Evolutionary conservation across 306 rosid genomes (phyloP).

Genomic region (Clitoria ternatea): DNA sequence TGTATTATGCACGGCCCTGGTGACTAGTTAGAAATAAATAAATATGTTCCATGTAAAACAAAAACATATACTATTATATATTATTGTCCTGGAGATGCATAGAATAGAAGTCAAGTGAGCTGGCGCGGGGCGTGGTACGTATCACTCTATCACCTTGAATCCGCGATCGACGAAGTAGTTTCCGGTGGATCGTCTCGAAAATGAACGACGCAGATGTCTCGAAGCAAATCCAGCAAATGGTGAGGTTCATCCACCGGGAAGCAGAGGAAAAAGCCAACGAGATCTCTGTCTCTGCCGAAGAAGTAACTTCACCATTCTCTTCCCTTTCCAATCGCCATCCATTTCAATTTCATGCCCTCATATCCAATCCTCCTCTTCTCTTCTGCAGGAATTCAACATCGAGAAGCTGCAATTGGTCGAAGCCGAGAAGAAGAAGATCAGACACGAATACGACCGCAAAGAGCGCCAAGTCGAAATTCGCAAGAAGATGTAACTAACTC

Average conservation of each 20-base stretch:
- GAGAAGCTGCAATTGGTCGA: slow-evolving; percentile 94
- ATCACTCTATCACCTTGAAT: not conserved
- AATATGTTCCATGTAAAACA: not conserved
- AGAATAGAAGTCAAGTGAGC: not conserved
- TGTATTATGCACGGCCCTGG: too few species aligned
- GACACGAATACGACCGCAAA: slow-evolving; percentile 91
- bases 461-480: slow-evolving; percentile 93
- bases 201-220: slow-evolving; percentile 98
- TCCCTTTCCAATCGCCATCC: not conserved
- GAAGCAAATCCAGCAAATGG: slow-evolving; percentile 99
- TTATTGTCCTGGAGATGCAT: not conserved
- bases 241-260: slow-evolving; percentile 87
- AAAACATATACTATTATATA: not conserved
- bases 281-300: slow-evolving; percentile 95
- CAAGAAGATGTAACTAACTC: slow-evolving; percentile 68
- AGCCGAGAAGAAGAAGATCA: slow-evolving; percentile 96
- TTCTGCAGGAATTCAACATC: slow-evolving; percentile 78
- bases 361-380: not conserved
- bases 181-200: slow-evolving; percentile 38
- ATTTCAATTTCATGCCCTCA: not conserved
- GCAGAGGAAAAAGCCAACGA: slow-evolving; percentile 98
- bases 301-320: slow-evolving; percentile 36
- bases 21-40: not conserved
- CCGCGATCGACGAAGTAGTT: slow-evolving; percentile 10
- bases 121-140: not conserved